phyloP scores from a whole-genome alignment of 2,329 filamentous ascomycete species.

The Penicillium griseofulvum region DNA sequence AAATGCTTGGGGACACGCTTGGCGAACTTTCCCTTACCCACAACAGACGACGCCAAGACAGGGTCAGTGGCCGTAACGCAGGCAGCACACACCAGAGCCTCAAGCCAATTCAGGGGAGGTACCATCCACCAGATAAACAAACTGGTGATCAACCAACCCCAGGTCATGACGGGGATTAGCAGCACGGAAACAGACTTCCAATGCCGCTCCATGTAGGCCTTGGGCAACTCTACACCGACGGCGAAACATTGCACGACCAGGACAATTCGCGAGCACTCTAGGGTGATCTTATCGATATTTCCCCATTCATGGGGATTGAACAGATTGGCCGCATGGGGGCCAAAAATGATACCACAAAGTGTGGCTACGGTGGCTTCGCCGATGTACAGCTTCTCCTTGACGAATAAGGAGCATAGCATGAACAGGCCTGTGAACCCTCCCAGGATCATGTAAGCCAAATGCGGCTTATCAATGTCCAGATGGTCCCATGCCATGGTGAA shows the following conservation, averaged over 20 bases:
- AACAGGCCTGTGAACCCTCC: slow-evolving; percentile 97
- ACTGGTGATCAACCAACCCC: slow-evolving; percentile 79
- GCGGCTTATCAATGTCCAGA: slow-evolving; percentile 76
- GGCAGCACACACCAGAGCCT: slow-evolving; percentile 80
- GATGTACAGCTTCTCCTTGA: slow-evolving; percentile 98
- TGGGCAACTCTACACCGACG: slow-evolving; percentile 68
- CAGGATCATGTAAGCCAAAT: slow-evolving; percentile 97
- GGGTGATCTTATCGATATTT: slow-evolving; percentile 64
- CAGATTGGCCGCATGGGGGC: slow-evolving; percentile 63
- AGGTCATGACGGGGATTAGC: slow-evolving; percentile 94
- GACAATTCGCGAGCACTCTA: slow-evolving; percentile 70
- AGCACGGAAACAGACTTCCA: slow-evolving; percentile 90
- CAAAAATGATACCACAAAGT: slow-evolving; percentile 68
- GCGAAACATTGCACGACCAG: slow-evolving; percentile 72
- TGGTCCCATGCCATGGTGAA: slow-evolving; percentile 52
- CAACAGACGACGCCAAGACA: slow-evolving; percentile 93
- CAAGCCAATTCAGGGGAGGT: slow-evolving; percentile 76
- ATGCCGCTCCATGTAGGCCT: slow-evolving; percentile 90
- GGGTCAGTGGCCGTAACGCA: slow-evolving; percentile 98
- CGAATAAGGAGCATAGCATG: slow-evolving; percentile 96
- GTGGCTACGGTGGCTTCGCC: slow-evolving; percentile 93
- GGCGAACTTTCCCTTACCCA: slow-evolving; percentile 98
- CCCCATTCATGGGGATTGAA: slow-evolving; percentile 63
- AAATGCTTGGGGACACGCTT: slow-evolving; percentile 97
- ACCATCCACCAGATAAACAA: slow-evolving; percentile 93